Evolutionary conservation across 1,284 basidiomycete genomes (phyloP).

Genomic region (Apiotrichum laibachii): DNA sequence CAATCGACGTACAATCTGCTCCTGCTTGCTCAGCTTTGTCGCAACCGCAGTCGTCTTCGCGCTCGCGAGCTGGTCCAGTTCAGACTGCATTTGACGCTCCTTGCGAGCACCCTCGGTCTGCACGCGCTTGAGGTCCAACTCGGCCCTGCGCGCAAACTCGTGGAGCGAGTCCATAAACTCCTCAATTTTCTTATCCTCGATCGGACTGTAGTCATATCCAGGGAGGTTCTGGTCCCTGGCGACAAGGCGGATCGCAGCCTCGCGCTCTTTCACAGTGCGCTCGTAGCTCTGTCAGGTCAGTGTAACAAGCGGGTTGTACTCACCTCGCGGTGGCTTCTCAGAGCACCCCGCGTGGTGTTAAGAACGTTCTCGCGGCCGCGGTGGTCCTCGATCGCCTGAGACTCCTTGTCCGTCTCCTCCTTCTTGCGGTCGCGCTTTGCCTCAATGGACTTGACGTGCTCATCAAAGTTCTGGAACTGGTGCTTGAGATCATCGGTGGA

Average conservation of each 20-base stretch:
- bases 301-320: not conserved
- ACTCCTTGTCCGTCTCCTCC: slow-evolving; percentile 36
- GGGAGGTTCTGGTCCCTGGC: slow-evolving; percentile 67
- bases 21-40: slow-evolving; percentile 52
- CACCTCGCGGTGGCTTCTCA: slow-evolving; percentile 45
- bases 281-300: slow-evolving; percentile 63
- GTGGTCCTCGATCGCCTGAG: slow-evolving; percentile 39
- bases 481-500: slow-evolving; percentile 70
- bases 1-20: slow-evolving; percentile 60
- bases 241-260: slow-evolving; percentile 69
- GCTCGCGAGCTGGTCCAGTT: slow-evolving; percentile 37
- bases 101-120: slow-evolving; percentile 37
- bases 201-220: slow-evolving; percentile 60
- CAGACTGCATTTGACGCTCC: slow-evolving; percentile 43
- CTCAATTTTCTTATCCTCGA: slow-evolving; percentile 40
- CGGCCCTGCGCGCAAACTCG: slow-evolving; percentile 38
- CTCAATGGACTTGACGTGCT: slow-evolving; percentile 44
- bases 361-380: slow-evolving; percentile 34
- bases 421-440: slow-evolving; percentile 39
- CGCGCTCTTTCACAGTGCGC: slow-evolving; percentile 68
- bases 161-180: slow-evolving; percentile 43
- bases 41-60: slow-evolving; percentile 35
- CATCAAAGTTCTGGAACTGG: slow-evolving; percentile 69
- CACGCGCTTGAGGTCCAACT: slow-evolving; percentile 39
- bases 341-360: slow-evolving; percentile 38